Evolutionary conservation across 2,329 filamentous ascomycete genomes (phyloP), one percentile per base, ranked within the genome.

Genomic region (Trichoderma asperellum): DNA sequence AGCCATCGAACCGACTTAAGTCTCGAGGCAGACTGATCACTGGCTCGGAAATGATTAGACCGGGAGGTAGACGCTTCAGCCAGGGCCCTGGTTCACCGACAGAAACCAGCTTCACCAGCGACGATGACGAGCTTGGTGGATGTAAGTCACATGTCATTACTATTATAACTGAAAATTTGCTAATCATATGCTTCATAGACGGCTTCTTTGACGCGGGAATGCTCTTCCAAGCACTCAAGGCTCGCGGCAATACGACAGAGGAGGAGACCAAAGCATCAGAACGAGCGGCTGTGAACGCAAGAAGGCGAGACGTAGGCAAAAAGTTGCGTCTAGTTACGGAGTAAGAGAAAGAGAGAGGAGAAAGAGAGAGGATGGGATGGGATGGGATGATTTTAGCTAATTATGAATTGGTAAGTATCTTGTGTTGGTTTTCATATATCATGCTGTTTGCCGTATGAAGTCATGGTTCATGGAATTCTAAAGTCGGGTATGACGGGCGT

Each of bases 131-230:
- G 73, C 86, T 97, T 77, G 94, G 94, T 73, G 94, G 95, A 80
- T 97, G 94, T 97, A 88, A 90, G 92, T 90, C 63, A 43, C 12
- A 29, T 37, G 12, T 70, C 68, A 27, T n/a, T 21, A n/a, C 40
- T n/a, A 43, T 18, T 43, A 43, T n/a, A 43, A 10, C 7, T 56
- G 68, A 8, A 21, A 14, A 18, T 1, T 34, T 55, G 74, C 81
- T 79, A 75, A 79, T 70, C 3, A n/a, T 49, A 73, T 63, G 60
- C 68, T 62, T 71, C 24, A n/a, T 77, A 97, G 94, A 97, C 84
- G 95, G 95, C 37, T 97, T 98, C 84, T 98, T 98, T 81, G 95
- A 98, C 78, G 94, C 95, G 0, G 95, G 95, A 16, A 97, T 97
- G 93, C 87, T 97, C 5, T 85, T 96, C 29, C 92, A 96, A 78